phyloP scores from a whole-genome alignment of 352 stramenopile genomes.

The Globisporangium spiculum region DNA sequence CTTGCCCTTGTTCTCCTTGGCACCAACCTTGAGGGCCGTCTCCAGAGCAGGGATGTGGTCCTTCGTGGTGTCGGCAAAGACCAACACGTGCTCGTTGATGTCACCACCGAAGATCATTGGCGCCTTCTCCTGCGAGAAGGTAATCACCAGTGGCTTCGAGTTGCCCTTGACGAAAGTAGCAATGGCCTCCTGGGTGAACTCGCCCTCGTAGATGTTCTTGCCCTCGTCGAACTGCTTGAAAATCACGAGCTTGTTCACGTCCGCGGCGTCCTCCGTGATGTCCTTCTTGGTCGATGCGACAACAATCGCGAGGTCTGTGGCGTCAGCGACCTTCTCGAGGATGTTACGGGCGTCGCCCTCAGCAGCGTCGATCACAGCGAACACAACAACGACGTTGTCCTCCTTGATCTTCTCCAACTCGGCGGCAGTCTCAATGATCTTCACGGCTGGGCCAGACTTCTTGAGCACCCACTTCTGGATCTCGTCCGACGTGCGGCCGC shows the following conservation, averaged over 20 bases:
- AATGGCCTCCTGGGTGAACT: conserved; percentile 64
- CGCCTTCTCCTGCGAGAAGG: conserved; percentile 88
- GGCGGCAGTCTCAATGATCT: conserved; percentile 67
- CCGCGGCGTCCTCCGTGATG: conserved; percentile 48
- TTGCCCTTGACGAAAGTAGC: conserved; percentile 73
- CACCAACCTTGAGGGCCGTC: conserved; percentile 54
- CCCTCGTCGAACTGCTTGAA: conserved; percentile 89
- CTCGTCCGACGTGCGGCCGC: conserved; percentile 78
- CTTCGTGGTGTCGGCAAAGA: conserved; percentile 77
- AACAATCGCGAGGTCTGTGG: conserved; percentile 75
- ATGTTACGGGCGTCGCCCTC: conserved; percentile 66
- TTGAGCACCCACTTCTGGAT: conserved; percentile 91
- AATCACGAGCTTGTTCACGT: conserved; percentile 68
- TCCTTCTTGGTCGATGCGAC: conserved; percentile 70
- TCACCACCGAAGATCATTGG: conserved; percentile 89
- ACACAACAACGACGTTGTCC: conserved; percentile 84
- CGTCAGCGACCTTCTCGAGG: conserved; percentile 72
- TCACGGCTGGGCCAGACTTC: conserved; percentile 88
- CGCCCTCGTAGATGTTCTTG: conserved; percentile 74
- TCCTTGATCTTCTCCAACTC: conserved; percentile 80
- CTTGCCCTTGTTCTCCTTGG: conserved; percentile 84
- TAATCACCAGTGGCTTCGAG: conserved; percentile 88
- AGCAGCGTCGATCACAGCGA: conserved; percentile 77
- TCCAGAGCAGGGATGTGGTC: conserved; percentile 64
- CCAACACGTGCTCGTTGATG: conserved; percentile 85